phyloP scores from a whole-genome alignment of 2,329 filamentous ascomycete genomes.

The Aspergillus bombycis region DNA sequence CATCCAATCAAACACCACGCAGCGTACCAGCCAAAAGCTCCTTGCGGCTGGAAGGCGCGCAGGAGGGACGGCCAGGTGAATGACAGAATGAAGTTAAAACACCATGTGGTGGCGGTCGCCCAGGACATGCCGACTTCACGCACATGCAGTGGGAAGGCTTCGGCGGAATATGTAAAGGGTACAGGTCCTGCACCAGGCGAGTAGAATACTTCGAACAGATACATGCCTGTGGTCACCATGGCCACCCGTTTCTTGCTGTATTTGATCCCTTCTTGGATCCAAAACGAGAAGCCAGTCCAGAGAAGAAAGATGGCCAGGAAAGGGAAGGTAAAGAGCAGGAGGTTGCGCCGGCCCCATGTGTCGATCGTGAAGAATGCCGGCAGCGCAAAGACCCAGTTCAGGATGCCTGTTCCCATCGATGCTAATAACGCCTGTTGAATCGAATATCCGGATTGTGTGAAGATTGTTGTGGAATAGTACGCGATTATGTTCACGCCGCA shows the following conservation, averaged over 20 bases:
- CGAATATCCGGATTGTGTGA: constrained; percentile 57
- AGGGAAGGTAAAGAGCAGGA: constrained; percentile 66
- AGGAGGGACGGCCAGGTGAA: constrained; percentile 57
- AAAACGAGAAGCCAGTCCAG: constrained; percentile 57
- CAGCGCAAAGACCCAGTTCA: constrained; percentile 68
- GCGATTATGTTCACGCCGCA: constrained; percentile 61
- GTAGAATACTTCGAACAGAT: constrained; percentile 57
- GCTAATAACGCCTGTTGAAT: constrained; percentile 58
- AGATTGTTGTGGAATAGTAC: constrained; percentile 66
- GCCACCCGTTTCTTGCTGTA: constrained; percentile 40
- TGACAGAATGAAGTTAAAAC: constrained; percentile 58
- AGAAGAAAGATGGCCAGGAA: constrained; percentile 54
- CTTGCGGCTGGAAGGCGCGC: constrained; percentile 53
- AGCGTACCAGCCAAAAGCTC: constrained; percentile 62
- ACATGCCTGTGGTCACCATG: constrained; percentile 47
- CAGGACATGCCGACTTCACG: constrained; percentile 65
- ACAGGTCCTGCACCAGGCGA: constrained; percentile 63
- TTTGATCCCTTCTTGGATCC: constrained; percentile 41
- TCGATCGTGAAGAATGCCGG: constrained; percentile 69
- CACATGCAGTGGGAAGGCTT: constrained; percentile 65
- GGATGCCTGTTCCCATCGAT: constrained; percentile 66
- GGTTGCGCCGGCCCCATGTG: constrained; percentile 65
- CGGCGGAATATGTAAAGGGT: constrained; percentile 67
- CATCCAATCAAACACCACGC: constrained; percentile 59
- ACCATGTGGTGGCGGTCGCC: constrained; percentile 59